A percentile compares a stretch with the other conserved stretches of the same genome.
phyloP scores from a whole-genome alignment of 2,329 filamentous ascomycete species.

The Claviceps monticola region DNA sequence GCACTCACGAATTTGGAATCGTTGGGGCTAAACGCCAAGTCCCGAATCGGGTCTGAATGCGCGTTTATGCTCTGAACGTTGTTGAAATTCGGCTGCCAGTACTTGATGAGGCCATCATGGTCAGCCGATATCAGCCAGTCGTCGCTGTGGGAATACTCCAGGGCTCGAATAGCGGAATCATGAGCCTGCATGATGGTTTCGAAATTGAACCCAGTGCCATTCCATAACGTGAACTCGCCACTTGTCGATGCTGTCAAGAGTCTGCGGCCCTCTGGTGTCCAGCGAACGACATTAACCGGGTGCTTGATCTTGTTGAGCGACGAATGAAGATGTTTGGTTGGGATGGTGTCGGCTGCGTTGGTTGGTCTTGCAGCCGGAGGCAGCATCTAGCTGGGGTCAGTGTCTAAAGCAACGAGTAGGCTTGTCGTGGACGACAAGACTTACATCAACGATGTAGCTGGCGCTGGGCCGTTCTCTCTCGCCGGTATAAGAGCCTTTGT shows the following conservation, averaged over 20 bases:
- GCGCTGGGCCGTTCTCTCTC: slow-evolving; percentile 74
- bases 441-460: slow-evolving; percentile 80
- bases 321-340: slow-evolving; percentile 92
- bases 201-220: slow-evolving; percentile 97
- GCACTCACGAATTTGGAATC: slow-evolving; percentile 95
- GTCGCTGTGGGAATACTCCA: slow-evolving; percentile 85
- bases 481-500: slow-evolving; percentile 55
- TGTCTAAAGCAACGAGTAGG: background rate
- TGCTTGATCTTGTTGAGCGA: slow-evolving; percentile 97
- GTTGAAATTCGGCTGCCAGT: slow-evolving; percentile 99
- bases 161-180: slow-evolving; percentile 69
- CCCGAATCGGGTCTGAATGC: slow-evolving; percentile 78
- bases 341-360: slow-evolving; percentile 72
- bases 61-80: slow-evolving; percentile 92
- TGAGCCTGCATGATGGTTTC: slow-evolving; percentile 99
- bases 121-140: slow-evolving; percentile 96
- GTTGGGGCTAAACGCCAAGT: slow-evolving; percentile 84
- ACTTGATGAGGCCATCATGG: slow-evolving; percentile 90
- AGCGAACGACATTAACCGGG: slow-evolving; percentile 89
- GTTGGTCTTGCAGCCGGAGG: slow-evolving; percentile 65
- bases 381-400: slow-evolving; percentile 50
- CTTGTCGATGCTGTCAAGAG: slow-evolving; percentile 89
- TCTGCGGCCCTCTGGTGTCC: slow-evolving; percentile 90
- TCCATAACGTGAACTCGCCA: slow-evolving; percentile 97
- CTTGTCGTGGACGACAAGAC: background rate